Evolutionary conservation across 164 flowering plant species (phyloP), one percentile per base, ranked within the genome.

Genomic region (Vitis amurensis): DNA sequence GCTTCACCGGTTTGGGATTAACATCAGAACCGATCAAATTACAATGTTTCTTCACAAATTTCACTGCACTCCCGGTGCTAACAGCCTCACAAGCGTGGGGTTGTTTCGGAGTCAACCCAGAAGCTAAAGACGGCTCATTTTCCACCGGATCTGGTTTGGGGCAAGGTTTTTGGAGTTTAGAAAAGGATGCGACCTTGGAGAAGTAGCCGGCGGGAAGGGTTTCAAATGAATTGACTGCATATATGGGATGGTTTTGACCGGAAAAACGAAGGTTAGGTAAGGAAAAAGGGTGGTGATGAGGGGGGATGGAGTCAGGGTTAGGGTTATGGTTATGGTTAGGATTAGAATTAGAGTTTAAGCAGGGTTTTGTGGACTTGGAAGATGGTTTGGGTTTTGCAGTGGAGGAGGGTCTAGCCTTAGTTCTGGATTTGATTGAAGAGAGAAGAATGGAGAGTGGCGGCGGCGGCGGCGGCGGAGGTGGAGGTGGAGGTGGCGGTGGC

Each of bases 101-200:
- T 16, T 68, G 70, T 11, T 62, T 49, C 61, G 55, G 27, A n/a
- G 49, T 55, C 55, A 8, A 15, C 48, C 27, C 73, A 50, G 60
- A 31, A 56, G 61, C 55, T 9, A 51, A 9, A 56, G 37, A 56
- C 12, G 72, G 47, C 9, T 69, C 81, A 2, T 74, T 19, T 61
- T 78, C 82, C 7, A 57, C 47, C 27, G 73, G 8, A 44, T 85
- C 85, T 11, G 83, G 72, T 61, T 71, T 71, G 63, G 84, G 73
- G 52, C 66, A 70, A 11, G 76, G 48, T 16, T 73, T 76, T 19
- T 55, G 78, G 13, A 71, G 61, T 74, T 81, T 91, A 16, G 83
- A 78, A 78, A 91, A 93, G 3, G 85, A 87, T 0, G 81, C 71
- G 31, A 72, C 76, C 47, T 76, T 87, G 12, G 87, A 79, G 70